Evolutionary conservation across 2,329 filamentous ascomycete genomes (phyloP).

Genomic region (Bertia moriformis): DNA sequence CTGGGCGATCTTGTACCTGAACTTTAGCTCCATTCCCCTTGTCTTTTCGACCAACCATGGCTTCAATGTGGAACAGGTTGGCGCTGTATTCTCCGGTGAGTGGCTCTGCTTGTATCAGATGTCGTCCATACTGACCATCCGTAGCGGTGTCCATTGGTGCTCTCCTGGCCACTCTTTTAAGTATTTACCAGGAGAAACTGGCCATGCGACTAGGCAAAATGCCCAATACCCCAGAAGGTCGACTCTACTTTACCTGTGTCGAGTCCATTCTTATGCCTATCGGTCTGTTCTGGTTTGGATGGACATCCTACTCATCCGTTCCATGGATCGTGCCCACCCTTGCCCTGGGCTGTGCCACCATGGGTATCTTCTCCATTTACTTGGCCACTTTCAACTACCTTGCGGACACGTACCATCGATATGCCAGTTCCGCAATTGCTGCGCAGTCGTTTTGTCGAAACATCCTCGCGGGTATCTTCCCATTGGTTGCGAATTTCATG

Average conservation of each 20-base stretch:
- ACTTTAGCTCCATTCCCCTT: conserved; percentile 66
- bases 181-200: conserved; percentile 53
- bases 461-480: conserved; percentile 67
- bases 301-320: conserved; percentile 43
- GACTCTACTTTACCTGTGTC: conserved; percentile 72
- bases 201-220: conserved; percentile 13
- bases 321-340: conserved; percentile 63
- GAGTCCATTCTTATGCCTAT: conserved; percentile 51
- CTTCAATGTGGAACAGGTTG: conserved; percentile 54
- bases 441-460: conserved; percentile 80
- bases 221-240: conserved; percentile 52
- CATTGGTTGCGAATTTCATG: conserved; percentile 59
- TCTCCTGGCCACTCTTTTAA: conserved; percentile 49
- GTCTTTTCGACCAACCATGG: conserved; percentile 56
- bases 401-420: conserved; percentile 76
- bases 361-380: conserved; percentile 78
- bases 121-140: neutral
- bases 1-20: conserved; percentile 79
- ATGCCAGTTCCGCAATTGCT: conserved; percentile 38
- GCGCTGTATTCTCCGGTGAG: conserved; percentile 48
- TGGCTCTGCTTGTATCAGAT: conserved; percentile 14
- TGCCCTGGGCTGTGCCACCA: conserved; percentile 59
- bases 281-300: conserved; percentile 71
- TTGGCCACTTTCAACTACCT: conserved; percentile 86
- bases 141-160: conserved; percentile 52